These are phyloP conservation scores for Pseudozyma hubeiensis DNA, from an alignment of 1,284 basidiomycete genomes.

Conservation along the genomic window DNA sequence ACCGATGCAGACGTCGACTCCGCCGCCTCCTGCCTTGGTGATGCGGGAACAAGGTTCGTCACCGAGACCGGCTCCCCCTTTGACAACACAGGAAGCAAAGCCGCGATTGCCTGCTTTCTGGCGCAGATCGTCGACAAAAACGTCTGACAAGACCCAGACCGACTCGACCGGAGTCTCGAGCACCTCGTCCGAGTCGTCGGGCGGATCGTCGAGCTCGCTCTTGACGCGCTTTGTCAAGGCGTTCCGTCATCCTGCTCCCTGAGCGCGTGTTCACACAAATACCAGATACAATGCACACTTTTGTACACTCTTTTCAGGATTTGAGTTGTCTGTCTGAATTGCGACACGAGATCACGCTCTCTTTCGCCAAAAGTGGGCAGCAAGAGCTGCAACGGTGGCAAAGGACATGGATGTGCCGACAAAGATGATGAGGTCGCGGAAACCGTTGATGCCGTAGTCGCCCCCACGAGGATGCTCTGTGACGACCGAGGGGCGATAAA, in stretches of 20 bases:
- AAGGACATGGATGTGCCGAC: constrained; percentile 27
- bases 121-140: background rate
- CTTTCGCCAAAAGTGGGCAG: constrained; percentile 8
- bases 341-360: background rate
- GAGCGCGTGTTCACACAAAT: background rate
- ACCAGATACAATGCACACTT: background rate
- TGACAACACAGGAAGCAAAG: background rate
- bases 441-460: constrained; percentile 41
- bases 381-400: constrained; percentile 8
- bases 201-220: constrained; percentile 8
- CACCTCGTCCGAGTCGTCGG: constrained; percentile 2
- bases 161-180: background rate
- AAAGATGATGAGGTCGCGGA: constrained; percentile 43
- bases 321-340: too few relatives aligned
- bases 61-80: background rate
- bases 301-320: too few relatives aligned
- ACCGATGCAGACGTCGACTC: background rate
- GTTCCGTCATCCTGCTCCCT: constrained; percentile 4
- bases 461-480: constrained; percentile 10
- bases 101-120: constrained; percentile 1
- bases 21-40: constrained; percentile 13
- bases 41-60: background rate
- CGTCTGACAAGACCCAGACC: background rate
- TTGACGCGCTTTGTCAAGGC: constrained; percentile 6
- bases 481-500: constrained; percentile 27